phyloP scores from a whole-genome alignment of 108 stramenopile genomes.

The Aurantiochytrium sp. region DNA sequence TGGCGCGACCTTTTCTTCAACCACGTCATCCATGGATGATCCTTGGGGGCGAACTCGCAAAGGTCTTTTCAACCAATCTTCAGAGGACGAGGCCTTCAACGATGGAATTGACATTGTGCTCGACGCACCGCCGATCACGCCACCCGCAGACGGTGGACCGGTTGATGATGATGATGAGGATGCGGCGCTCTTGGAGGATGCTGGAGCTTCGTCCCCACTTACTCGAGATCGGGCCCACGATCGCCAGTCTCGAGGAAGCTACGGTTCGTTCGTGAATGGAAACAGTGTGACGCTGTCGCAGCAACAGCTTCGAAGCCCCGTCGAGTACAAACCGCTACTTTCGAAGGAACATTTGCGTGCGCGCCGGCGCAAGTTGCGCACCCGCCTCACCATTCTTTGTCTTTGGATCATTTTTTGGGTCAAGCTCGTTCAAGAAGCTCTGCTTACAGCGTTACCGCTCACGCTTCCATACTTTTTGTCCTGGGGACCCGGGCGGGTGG shows the following conservation, averaged over 20 bases:
- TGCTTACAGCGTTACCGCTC: neutral
- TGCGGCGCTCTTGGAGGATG: neutral
- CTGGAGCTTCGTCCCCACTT: neutral
- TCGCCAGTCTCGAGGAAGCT: neutral
- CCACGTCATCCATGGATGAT: neutral
- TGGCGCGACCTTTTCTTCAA: neutral
- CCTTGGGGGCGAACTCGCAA: neutral
- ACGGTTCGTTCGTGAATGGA: neutral
- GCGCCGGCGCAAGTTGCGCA: neutral
- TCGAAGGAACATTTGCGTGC: neutral
- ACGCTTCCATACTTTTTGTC: neutral
- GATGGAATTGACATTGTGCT: neutral
- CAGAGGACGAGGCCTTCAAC: neutral
- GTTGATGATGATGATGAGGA: neutral
- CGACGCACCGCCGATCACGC: neutral
- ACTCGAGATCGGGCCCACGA: neutral
- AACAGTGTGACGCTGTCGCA: too few species aligned
- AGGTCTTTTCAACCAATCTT: neutral
- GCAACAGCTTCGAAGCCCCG: neutral
- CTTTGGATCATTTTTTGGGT: neutral
- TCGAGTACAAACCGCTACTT: neutral
- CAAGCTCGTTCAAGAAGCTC: conserved; percentile 7
- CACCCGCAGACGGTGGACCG: neutral
- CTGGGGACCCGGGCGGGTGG: neutral
- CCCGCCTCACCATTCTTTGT: neutral